Evolutionary conservation across 257 asterid species (phyloP), one percentile per base, ranked within the genome.

Genomic region (Solanum pinnatisectum): DNA sequence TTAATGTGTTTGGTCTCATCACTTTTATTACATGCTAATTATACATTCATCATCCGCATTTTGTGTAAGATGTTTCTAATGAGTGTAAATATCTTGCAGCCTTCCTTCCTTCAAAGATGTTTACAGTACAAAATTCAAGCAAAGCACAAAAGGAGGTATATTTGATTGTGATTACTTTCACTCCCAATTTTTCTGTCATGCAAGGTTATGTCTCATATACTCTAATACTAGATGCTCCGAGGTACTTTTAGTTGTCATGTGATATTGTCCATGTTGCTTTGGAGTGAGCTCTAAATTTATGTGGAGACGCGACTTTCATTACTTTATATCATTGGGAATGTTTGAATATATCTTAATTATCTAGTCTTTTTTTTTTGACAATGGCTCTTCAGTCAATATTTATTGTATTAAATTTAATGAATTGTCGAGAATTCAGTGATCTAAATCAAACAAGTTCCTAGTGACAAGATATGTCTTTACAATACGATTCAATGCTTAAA

Each of bases 21-120:
- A 49, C 32, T 20, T 49, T 82, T 49, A 49, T 20, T 27, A 82
- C 27, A 56, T 49, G 70, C 32, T 49, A 82, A 49, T 49, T 49
- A 49, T 82, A 82, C 70, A 39, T 63, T 87, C 81, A 23, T 87
- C 85, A 67, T 49, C 52, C 12, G 49, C 49, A 71, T 56, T 70
- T 88, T 68, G 52, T 87, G 27, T 84, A 23, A 88, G 37, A 81
- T 86, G 68, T 92, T 67, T 91, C 92, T 92, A 90, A 94, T 71
- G 79, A 88, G 76, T 84, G 59, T 87, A 79, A 42, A 74, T 92
- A 52, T 90, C 92, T 82, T 94, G 96, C 96, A 97, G 99, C 98
- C 99, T 70, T 91, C 90, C 44, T 94, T 94, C 90, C 97, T 97
- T 65, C 98, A 94, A 90, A 93, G 98, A 94, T 94, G 98, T 89